phyloP scores from a whole-genome alignment of 1,139 yeast genomes.

The Geotrichum reessii region DNA sequence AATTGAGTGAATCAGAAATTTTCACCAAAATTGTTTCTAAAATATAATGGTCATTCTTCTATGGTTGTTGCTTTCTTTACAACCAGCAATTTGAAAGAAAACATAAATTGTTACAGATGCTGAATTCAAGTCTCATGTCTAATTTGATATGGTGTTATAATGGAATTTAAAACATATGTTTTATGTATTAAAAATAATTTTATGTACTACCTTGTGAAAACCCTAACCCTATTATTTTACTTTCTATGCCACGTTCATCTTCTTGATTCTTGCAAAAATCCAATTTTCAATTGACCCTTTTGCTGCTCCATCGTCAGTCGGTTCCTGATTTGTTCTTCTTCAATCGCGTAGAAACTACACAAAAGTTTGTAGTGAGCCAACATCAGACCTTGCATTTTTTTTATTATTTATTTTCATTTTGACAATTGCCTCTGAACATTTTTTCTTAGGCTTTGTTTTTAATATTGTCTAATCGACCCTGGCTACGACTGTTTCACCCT shows the following conservation, averaged over 20 bases:
- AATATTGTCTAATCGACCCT: background rate
- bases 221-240: constrained; percentile 9
- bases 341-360: background rate
- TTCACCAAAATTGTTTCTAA: no score
- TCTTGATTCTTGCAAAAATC: background rate
- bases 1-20: no score
- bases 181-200: background rate
- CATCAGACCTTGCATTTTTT: background rate
- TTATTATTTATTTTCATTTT: background rate
- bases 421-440: background rate
- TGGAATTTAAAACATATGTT: no score
- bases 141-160: no score
- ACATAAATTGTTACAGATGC: no score
- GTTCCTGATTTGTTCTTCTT: background rate
- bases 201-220: background rate
- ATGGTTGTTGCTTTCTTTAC: no score
- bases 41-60: no score
- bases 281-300: background rate
- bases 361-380: background rate
- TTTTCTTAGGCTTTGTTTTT: background rate
- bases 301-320: background rate
- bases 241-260: constrained; percentile 11
- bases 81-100: no score
- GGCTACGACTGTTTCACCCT: background rate
- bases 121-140: no score